Conservation (phyloP, 2,329 filamentous ascomycete species). For the Phyllosticta citriasiana region DNA sequence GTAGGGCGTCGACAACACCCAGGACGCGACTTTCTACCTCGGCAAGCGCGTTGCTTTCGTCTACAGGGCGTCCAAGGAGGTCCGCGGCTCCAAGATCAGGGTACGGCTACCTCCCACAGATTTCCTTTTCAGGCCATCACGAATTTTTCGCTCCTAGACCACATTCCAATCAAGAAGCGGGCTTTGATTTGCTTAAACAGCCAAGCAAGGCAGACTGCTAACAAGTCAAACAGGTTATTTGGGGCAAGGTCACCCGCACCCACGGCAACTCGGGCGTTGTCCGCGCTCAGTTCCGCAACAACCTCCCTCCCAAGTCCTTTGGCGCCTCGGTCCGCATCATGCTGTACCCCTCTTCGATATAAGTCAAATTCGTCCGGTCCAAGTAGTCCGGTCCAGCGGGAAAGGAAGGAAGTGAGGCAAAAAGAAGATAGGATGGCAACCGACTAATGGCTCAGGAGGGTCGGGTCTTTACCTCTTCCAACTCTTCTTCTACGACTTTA, state of each 20-base stretch:
- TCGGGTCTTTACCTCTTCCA: background rate
- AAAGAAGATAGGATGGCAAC: background rate
- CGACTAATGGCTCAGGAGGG: background rate
- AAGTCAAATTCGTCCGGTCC: background rate
- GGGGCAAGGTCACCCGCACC: slow-evolving; percentile 81
- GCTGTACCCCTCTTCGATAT: slow-evolving; percentile 58
- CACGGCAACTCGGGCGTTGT: slow-evolving; percentile 87
- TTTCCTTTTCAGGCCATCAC: background rate
- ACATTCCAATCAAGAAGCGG: background rate
- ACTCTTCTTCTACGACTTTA: background rate
- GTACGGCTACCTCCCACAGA: background rate
- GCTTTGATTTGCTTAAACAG: background rate
- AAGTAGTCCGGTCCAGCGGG: background rate
- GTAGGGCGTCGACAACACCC: slow-evolving; percentile 66
- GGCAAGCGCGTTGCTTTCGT: slow-evolving; percentile 97
- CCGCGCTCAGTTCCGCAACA: slow-evolving; percentile 86
- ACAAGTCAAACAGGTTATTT: slow-evolving; percentile 53
- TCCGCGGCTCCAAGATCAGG: slow-evolving; percentile 90
- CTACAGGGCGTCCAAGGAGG: slow-evolving; percentile 85
- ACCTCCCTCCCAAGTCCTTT: slow-evolving; percentile 76
- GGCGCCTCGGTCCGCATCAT: slow-evolving; percentile 74
- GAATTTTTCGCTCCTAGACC: background rate
- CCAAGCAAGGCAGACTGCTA: background rate
- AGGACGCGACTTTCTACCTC: slow-evolving; percentile 87
- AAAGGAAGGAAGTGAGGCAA: background rate